phyloP scores from a whole-genome alignment of 306 rosid species.

The Cicer chorassanicum region DNA sequence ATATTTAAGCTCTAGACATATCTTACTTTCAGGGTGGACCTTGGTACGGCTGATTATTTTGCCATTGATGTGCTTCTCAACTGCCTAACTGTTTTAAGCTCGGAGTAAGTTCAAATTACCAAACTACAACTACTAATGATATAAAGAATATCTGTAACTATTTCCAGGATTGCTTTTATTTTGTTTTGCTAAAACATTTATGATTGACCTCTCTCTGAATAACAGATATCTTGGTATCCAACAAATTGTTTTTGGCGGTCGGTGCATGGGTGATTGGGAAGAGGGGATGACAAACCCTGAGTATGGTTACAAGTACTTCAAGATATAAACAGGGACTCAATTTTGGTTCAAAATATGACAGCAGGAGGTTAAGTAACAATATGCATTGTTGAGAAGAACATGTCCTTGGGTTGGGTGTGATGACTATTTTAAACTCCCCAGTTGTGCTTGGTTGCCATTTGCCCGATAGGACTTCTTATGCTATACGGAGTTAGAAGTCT shows the following conservation, averaged over 20 bases:
- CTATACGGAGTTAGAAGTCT: not conserved
- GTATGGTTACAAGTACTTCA: constrained; percentile 83
- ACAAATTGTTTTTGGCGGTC: constrained; percentile 87
- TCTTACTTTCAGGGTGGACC: constrained; percentile 78
- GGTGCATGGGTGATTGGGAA: constrained; percentile 89
- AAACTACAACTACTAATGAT: constrained; percentile 10
- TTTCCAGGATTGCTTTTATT: not conserved
- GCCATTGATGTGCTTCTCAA: constrained; percentile 89
- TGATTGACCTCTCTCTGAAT: constrained; percentile 25
- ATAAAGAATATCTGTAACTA: not conserved
- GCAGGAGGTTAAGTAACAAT: constrained; percentile 8
- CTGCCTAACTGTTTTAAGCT: constrained; percentile 80
- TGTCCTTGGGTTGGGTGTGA: not conserved
- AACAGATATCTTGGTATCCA: constrained; percentile 89
- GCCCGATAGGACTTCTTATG: not conserved
- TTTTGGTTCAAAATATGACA: constrained; percentile 21
- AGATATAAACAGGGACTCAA: constrained; percentile 53
- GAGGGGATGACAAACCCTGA: constrained; percentile 86
- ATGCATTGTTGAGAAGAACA: not conserved
- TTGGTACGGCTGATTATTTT: constrained; percentile 83
- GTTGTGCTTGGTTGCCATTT: not conserved
- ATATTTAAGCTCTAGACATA: constrained; percentile 29
- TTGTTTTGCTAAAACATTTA: constrained; percentile 33
- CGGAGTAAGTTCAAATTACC: constrained; percentile 69
- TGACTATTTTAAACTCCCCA: not conserved